A percentile compares a stretch with the other conserved stretches of the same genome.
These are phyloP conservation scores for Fusarium sambucinum DNA, from an alignment of 2,329 filamentous ascomycete genomes.

Conservation along the genomic window DNA sequence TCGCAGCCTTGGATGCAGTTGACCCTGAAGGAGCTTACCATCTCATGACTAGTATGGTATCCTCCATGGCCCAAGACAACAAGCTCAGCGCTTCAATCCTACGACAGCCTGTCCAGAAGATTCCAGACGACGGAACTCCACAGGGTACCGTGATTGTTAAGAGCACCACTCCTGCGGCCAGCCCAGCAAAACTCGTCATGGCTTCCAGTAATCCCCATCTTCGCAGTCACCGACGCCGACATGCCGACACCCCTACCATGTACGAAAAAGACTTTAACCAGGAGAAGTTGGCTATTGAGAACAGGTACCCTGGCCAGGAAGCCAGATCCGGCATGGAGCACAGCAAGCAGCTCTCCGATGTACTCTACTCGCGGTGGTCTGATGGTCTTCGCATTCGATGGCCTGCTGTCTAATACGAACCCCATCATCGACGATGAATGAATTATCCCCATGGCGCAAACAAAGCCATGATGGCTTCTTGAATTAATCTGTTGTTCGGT, in stretches of 20 bases:
- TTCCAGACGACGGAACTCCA: conserved; percentile 59
- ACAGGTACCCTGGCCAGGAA: conserved; percentile 67
- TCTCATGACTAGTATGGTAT: conserved; percentile 80
- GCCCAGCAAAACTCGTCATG: conserved; percentile 76
- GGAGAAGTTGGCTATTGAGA: conserved; percentile 62
- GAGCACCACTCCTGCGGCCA: conserved; percentile 59
- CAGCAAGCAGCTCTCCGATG: conserved; percentile 87
- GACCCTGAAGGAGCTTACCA: conserved; percentile 93
- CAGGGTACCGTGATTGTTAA: conserved; percentile 70
- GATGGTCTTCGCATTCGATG: conserved; percentile 82
- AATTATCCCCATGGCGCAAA: not conserved
- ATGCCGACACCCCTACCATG: conserved; percentile 58
- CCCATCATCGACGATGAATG: not conserved
- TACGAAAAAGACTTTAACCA: conserved; percentile 61
- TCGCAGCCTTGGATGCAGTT: conserved; percentile 83
- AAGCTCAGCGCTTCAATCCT: conserved; percentile 70
- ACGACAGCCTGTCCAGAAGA: conserved; percentile 56
- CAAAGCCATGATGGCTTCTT: not conserved
- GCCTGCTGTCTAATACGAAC: conserved; percentile 58
- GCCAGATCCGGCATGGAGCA: conserved; percentile 86
- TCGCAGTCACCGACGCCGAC: conserved; percentile 79
- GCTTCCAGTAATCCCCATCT: conserved; percentile 88
- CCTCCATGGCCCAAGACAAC: conserved; percentile 76
- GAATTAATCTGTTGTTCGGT: conserved; percentile 21
- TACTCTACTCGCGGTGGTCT: conserved; percentile 90